Evolutionary conservation across 2,329 filamentous ascomycete genomes (phyloP).

Genomic region (Curvularia hawaiiensis): DNA sequence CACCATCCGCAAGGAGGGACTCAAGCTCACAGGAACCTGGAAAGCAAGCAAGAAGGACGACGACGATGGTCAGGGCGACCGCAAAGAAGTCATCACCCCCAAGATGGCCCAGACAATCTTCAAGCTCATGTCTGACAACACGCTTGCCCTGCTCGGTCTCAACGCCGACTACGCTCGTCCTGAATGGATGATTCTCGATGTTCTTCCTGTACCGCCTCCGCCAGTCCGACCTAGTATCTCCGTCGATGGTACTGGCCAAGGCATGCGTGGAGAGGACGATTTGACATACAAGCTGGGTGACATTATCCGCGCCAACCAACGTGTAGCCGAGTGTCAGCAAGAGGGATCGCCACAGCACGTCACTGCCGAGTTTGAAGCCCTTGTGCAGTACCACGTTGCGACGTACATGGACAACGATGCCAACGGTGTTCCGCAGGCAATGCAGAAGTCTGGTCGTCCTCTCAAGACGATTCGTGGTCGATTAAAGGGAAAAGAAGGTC

Average conservation of each 20-base stretch:
- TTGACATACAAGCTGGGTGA: conserved; percentile 99
- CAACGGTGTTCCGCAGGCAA: conserved; percentile 88
- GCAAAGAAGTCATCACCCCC: conserved; percentile 82
- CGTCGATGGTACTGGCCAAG: conserved; percentile 90
- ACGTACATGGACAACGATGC: conserved; percentile 99
- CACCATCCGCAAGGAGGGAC: conserved; percentile 78
- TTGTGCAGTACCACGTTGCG: conserved; percentile 96
- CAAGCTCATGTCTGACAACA: conserved; percentile 79
- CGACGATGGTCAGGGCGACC: conserved; percentile 68
- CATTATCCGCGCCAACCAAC: conserved; percentile 96
- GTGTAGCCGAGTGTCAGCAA: conserved; percentile 86
- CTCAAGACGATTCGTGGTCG: conserved; percentile 96
- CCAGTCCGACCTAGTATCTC: conserved; percentile 97
- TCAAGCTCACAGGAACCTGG: conserved; percentile 79
- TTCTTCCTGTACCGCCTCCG: conserved; percentile 92
- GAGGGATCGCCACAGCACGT: conserved; percentile 94
- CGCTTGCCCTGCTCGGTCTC: conserved; percentile 84
- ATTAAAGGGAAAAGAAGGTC: conserved; percentile 98
- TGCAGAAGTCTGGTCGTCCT: conserved; percentile 96
- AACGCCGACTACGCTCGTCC: conserved; percentile 95
- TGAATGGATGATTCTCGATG: conserved; percentile 97
- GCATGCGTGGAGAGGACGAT: conserved; percentile 96
- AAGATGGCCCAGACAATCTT: conserved; percentile 86
- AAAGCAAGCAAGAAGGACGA: conserved; percentile 74
- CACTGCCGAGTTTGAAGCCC: conserved; percentile 83